Percentiles rank a stretch among this genome's conserved stretches.
These are phyloP conservation scores for Barnettozyma pratensis DNA, from an alignment of 805 yeast genomes.

Conservation along the genomic window DNA sequence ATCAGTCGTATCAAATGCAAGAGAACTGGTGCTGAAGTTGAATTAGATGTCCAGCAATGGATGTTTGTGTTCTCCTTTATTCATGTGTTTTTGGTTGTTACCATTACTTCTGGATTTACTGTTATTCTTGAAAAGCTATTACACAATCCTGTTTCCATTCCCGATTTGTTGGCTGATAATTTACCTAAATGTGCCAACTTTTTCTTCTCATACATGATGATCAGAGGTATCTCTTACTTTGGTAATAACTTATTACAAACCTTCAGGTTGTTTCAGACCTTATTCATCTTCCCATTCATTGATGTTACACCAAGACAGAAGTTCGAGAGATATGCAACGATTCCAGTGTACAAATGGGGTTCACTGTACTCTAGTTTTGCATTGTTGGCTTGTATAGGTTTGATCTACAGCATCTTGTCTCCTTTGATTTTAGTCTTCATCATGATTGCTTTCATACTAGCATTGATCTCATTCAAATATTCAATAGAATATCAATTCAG, in stretches of 20 bases:
- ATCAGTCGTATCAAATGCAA: conserved; percentile 53
- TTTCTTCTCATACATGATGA: conserved; percentile 69
- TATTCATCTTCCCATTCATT: conserved; percentile 29
- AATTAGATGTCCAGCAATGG: conserved; percentile 72
- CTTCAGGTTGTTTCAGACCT: conserved; percentile 40
- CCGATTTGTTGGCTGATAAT: conserved; percentile 66
- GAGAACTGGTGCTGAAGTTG: conserved; percentile 56
- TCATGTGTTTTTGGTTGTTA: conserved; percentile 79
- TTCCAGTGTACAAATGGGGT: conserved; percentile 67
- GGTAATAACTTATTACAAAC: conserved; percentile 67
- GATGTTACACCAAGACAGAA: conserved; percentile 60
- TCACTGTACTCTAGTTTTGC: conserved; percentile 71
- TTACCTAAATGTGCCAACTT: conserved; percentile 84
- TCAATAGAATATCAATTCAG: conserved; percentile 55
- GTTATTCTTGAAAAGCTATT: conserved; percentile 56
- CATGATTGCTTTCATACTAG: conserved; percentile 49
- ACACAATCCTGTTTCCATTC: conserved; percentile 67
- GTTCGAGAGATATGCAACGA: conserved; percentile 37
- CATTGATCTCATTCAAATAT: conserved; percentile 65
- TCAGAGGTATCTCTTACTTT: conserved; percentile 71
- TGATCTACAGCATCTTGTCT: conserved; percentile 73
- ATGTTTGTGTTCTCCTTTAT: conserved; percentile 73
- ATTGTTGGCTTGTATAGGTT: conserved; percentile 70
- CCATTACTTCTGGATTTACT: conserved; percentile 75
- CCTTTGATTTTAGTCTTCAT: conserved; percentile 69